A percentile compares a stretch with the other conserved stretches of the same genome.
These are phyloP conservation scores for Nicotiana obtusifolia DNA, from an alignment of 257 asterid species.

Conservation along the genomic window DNA sequence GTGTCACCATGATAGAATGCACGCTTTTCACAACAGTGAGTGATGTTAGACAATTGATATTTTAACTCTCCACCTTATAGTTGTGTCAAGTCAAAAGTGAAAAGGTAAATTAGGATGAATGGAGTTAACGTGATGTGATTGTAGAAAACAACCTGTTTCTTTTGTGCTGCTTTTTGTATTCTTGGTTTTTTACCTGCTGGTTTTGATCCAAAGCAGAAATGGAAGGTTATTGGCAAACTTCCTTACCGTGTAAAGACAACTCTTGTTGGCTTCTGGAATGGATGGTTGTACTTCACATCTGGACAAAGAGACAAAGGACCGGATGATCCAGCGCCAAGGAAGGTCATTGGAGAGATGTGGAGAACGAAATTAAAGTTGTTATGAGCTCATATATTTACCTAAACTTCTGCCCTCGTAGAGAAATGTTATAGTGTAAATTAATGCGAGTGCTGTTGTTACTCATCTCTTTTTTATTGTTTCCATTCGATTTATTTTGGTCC, in stretches of 20 bases:
- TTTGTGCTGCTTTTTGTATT: not conserved
- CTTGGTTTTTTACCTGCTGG: conserved; percentile 8
- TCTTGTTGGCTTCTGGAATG: conserved; percentile 87
- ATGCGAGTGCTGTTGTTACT: not conserved
- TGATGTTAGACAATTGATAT: not conserved
- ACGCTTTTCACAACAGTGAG: not conserved
- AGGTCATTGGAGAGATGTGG: conserved; percentile 93
- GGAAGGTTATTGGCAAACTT: conserved; percentile 82
- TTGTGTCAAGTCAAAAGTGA: not conserved
- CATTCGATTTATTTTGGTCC: conserved; percentile 1
- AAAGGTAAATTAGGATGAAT: not conserved
- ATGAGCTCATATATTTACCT: conserved; percentile 18
- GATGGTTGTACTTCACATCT: conserved; percentile 84
- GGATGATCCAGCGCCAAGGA: conserved; percentile 74
- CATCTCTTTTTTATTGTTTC: not conserved
- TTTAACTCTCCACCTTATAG: not conserved
- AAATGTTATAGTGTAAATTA: not conserved
- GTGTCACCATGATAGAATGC: not conserved
- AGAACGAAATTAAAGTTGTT: conserved; percentile 58
- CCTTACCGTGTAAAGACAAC: conserved; percentile 94
- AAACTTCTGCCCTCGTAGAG: not conserved
- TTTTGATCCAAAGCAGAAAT: conserved; percentile 46
- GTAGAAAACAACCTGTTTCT: not conserved
- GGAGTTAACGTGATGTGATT: not conserved
- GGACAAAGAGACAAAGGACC: conserved; percentile 94